Conservation (phyloP, 257 asterid species). For the Rauvolfia tetraphylla region DNA sequence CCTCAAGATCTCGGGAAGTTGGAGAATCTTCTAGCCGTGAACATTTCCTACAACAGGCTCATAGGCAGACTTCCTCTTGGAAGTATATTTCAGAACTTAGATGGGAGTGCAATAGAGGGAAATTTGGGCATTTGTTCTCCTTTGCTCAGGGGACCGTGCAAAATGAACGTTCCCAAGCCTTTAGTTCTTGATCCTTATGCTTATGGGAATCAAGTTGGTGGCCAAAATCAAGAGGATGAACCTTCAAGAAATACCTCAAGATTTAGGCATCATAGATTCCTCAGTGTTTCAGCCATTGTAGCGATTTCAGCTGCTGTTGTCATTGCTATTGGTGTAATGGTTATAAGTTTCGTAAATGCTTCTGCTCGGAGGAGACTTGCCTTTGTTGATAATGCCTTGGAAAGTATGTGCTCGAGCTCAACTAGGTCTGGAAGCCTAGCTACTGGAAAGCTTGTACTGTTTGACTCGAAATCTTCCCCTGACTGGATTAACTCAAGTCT, state of each 20-base stretch:
- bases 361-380: slow-evolving; percentile 57
- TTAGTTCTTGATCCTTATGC: slow-evolving; percentile 85
- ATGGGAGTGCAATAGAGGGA: slow-evolving; percentile 67
- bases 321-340: slow-evolving; percentile 67
- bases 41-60: slow-evolving; percentile 74
- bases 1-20: slow-evolving; percentile 70
- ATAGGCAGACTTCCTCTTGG: slow-evolving; percentile 74
- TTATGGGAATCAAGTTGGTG: slow-evolving; percentile 51
- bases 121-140: slow-evolving; percentile 90
- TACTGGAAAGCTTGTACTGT: slow-evolving; percentile 60
- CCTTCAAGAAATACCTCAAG: slow-evolving; percentile 19
- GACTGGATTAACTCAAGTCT: slow-evolving; percentile 41
- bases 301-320: slow-evolving; percentile 78
- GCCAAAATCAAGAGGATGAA: slow-evolving; percentile 17
- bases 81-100: slow-evolving; percentile 68
- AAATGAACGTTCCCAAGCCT: slow-evolving; percentile 78
- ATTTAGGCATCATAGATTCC: slow-evolving; percentile 48
- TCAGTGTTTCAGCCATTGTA: slow-evolving; percentile 72
- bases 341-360: slow-evolving; percentile 63
- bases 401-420: slow-evolving; percentile 91
- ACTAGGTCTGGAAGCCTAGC: slow-evolving; percentile 50
- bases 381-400: slow-evolving; percentile 61
- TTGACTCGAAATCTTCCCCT: slow-evolving; percentile 54
- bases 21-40: slow-evolving; percentile 77
- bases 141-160: slow-evolving; percentile 73